Conservation (phyloP, 2,329 filamentous ascomycete species). For the Pseudogymnoascus sp. region DNA sequence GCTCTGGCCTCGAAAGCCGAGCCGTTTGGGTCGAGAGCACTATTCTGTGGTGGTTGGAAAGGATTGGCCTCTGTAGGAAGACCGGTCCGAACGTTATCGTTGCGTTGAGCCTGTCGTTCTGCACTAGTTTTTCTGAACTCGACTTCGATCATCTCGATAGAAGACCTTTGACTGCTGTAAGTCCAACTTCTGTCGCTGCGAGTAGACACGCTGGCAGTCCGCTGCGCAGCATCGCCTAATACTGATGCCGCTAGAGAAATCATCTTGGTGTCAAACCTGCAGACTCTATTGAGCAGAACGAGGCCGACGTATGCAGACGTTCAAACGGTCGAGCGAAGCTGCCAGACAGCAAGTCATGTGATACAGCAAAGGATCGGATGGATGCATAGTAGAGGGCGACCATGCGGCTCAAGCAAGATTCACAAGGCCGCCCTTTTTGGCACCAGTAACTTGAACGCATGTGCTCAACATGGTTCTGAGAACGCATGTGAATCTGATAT, state of each 20-base stretch:
- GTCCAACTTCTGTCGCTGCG: not conserved
- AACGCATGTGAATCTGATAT: no score
- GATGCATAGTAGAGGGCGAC: not conserved
- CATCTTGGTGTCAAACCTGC: not conserved
- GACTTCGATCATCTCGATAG: not conserved
- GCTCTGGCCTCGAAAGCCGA: slow-evolving; percentile 3
- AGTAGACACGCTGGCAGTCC: not conserved
- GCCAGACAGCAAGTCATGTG: not conserved
- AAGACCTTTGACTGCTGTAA: not conserved
- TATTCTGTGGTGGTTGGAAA: slow-evolving; percentile 39
- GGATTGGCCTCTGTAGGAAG: slow-evolving; percentile 34
- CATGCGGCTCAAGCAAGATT: not conserved
- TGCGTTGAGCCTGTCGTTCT: not conserved
- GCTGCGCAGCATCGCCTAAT: not conserved
- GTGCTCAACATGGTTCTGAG: not conserved
- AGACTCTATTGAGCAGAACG: not conserved
- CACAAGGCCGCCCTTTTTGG: not conserved
- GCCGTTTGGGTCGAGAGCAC: slow-evolving; percentile 41
- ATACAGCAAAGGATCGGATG: not conserved
- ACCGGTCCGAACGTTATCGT: not conserved
- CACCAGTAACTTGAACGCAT: not conserved
- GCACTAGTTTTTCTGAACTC: not conserved
- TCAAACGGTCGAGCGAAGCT: not conserved
- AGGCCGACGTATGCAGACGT: not conserved
- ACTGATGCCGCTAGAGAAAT: not conserved